phyloP scores from a whole-genome alignment of 2,329 filamentous ascomycete genomes.

The Ophiostoma piceae region DNA sequence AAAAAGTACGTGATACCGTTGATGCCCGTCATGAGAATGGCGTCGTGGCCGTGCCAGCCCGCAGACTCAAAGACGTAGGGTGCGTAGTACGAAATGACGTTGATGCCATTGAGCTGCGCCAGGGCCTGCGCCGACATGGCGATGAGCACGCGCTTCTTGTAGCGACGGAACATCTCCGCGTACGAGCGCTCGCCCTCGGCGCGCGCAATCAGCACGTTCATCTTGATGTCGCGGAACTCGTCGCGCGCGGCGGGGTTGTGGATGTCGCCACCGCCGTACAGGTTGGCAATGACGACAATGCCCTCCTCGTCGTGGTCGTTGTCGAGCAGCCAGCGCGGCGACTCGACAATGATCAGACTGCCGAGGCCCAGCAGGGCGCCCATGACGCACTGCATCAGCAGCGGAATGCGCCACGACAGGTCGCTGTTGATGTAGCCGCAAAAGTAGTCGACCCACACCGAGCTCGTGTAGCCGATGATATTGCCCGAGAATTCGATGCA shows the following conservation, averaged over 20 bases:
- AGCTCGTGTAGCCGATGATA: slow-evolving; percentile 90
- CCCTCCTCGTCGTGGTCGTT: slow-evolving; percentile 98
- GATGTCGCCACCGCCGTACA: slow-evolving; percentile 93
- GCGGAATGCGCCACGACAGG: slow-evolving; percentile 82
- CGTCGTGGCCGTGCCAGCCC: slow-evolving; percentile 86
- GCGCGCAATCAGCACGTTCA: slow-evolving; percentile 87
- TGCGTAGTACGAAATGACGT: slow-evolving; percentile 98
- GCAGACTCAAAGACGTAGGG: slow-evolving; percentile 94
- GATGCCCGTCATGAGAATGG: slow-evolving; percentile 94
- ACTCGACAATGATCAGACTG: slow-evolving; percentile 91
- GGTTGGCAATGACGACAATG: slow-evolving; percentile 94
- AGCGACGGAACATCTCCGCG: slow-evolving; percentile 87
- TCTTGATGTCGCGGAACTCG: slow-evolving; percentile 98
- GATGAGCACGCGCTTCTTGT: slow-evolving; percentile 88
- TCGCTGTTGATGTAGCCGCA: slow-evolving; percentile 84
- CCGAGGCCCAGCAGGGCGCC: slow-evolving; percentile 77
- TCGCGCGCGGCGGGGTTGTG: slow-evolving; percentile 88
- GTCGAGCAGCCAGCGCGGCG: slow-evolving; percentile 92
- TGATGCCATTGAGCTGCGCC: slow-evolving; percentile 96
- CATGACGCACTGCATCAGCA: slow-evolving; percentile 93
- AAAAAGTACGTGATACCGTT: slow-evolving; percentile 83
- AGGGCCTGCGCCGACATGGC: slow-evolving; percentile 97
- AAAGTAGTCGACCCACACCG: slow-evolving; percentile 98
- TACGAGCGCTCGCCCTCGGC: slow-evolving; percentile 94
- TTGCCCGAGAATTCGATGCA: slow-evolving; percentile 99